phyloP scores from a whole-genome alignment of 306 rosid species.

The Vicia faba region DNA sequence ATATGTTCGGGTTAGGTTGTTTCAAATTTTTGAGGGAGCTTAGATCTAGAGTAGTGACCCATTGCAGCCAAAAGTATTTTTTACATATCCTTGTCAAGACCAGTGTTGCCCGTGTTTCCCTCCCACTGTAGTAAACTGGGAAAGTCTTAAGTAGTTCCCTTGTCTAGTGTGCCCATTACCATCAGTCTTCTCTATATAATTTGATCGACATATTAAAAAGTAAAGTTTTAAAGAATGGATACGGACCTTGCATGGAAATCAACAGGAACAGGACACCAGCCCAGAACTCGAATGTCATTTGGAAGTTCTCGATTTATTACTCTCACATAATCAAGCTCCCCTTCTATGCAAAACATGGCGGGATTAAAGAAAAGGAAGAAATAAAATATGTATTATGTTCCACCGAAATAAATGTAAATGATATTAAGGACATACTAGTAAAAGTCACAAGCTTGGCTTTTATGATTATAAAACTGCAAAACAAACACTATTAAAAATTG shows the following conservation, averaged over 20 bases:
- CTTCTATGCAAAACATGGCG: conserved; percentile 47
- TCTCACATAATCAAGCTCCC: conserved; percentile 88
- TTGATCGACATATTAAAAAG: conserved; percentile 32
- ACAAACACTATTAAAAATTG: conserved; percentile 10
- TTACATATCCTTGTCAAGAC: conserved; percentile 12
- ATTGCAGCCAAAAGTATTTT: conserved; percentile 23
- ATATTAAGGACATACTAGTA: not conserved
- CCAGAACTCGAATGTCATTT: conserved; percentile 74
- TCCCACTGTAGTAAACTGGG: conserved; percentile 2
- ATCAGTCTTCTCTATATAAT: conserved; percentile 30
- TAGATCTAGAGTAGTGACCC: conserved; percentile 5
- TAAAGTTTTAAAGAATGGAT: conserved; percentile 33
- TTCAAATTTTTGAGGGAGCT: conserved; percentile 1
- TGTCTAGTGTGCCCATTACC: conserved; percentile 13
- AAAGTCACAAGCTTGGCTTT: conserved; percentile 18
- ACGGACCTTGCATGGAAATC: conserved; percentile 92
- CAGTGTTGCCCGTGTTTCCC: conserved; percentile 20
- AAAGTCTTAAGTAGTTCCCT: conserved; percentile 1
- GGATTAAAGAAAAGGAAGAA: conserved; percentile 23
- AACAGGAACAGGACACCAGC: conserved; percentile 84
- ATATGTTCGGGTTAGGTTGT: conserved; percentile 11
- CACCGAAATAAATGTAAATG: not conserved
- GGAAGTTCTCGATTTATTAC: conserved; percentile 90
- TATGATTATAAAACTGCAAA: conserved; percentile 10
- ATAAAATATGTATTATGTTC: conserved; percentile 6